phyloP scores from a whole-genome alignment of 345 rosid species.

The Populus euphratica region DNA sequence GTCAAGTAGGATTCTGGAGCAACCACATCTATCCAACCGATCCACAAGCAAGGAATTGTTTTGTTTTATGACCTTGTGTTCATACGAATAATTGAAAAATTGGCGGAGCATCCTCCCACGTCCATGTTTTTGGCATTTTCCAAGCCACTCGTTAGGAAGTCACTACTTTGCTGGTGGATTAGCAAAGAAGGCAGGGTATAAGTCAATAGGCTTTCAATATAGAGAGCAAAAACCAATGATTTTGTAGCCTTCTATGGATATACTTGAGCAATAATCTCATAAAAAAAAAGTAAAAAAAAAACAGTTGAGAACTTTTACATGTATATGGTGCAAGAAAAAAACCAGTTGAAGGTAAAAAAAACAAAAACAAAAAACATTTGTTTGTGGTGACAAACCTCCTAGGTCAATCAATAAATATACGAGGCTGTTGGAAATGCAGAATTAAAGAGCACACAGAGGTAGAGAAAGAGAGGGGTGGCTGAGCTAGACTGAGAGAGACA shows the following conservation, averaged over 20 bases:
- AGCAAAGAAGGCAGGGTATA: neutral
- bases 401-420: neutral
- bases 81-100: neutral
- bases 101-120: neutral
- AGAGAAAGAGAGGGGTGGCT: constrained; percentile 10
- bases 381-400: neutral
- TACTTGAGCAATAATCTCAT: neutral
- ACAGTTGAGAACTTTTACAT: no score
- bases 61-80: neutral
- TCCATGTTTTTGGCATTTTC: neutral
- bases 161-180: neutral
- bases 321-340: no score
- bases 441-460: neutral
- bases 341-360: neutral
- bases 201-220: neutral
- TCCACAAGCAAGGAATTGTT: neutral
- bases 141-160: neutral
- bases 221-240: no score
- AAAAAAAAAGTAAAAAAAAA: no score
- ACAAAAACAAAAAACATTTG: neutral
- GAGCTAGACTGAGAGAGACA: constrained; percentile 23
- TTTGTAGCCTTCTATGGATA: no score
- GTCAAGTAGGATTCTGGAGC: neutral
- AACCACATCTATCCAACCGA: neutral
- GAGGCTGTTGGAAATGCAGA: neutral